phyloP scores from a whole-genome alignment of 768 basidiomycete genomes.

The Lactarius psammicola region DNA sequence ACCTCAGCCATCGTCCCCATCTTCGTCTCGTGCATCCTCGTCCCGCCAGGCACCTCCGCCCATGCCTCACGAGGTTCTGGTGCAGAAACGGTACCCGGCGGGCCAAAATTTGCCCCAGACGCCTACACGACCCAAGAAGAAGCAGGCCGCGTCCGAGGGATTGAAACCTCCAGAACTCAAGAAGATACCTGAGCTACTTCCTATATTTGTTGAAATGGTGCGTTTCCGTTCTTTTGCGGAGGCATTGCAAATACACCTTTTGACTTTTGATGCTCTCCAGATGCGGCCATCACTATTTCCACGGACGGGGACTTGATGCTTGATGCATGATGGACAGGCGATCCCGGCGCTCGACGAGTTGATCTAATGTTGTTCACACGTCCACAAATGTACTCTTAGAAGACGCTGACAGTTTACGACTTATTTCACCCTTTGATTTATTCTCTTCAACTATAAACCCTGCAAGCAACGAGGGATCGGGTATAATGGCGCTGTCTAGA shows the following conservation, averaged over 20 bases:
- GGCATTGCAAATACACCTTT: neutral
- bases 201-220: constrained; percentile 92
- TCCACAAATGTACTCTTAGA: constrained; percentile 1
- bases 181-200: constrained; percentile 78
- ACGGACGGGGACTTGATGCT: neutral
- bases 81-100: constrained; percentile 13
- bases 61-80: neutral
- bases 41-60: neutral
- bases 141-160: constrained; percentile 34
- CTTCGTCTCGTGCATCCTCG: neutral
- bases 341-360: neutral
- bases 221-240: constrained; percentile 32
- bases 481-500: constrained; percentile 26
- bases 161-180: constrained; percentile 74
- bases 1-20: constrained; percentile 27
- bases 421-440: constrained; percentile 7
- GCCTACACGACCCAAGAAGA: constrained; percentile 44
- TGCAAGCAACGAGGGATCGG: constrained; percentile 16
- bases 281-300: constrained; percentile 25
- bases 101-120: constrained; percentile 18
- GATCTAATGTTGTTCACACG: neutral
- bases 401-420: constrained; percentile 3
- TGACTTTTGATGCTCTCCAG: constrained; percentile 1
- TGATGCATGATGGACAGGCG: constrained; percentile 1
- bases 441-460: constrained; percentile 16